These are phyloP conservation scores for Trichoderma harzianum DNA, from an alignment of 2,329 filamentous ascomycete genomes.

Conservation along the genomic window DNA sequence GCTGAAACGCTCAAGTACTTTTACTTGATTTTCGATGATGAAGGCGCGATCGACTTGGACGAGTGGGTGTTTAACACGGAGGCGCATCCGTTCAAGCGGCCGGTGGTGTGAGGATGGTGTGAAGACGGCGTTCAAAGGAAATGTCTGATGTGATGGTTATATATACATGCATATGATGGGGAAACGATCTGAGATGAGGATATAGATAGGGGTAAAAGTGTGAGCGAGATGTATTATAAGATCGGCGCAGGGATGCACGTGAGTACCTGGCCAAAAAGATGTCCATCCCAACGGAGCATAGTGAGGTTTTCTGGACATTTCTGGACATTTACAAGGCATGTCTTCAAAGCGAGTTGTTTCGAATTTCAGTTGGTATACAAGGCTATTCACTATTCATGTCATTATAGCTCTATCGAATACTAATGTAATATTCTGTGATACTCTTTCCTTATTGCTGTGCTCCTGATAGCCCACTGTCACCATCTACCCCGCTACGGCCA, in stretches of 20 bases:
- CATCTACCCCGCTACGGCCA: constrained; percentile 19
- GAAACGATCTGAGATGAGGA: neutral
- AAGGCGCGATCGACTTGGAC: constrained; percentile 62
- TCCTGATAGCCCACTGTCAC: neutral
- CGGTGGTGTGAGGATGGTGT: constrained; percentile 10
- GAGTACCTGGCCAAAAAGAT: neutral
- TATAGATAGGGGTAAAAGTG: neutral
- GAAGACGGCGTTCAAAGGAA: neutral
- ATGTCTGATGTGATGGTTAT: neutral
- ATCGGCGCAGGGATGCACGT: neutral
- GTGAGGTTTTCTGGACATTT: neutral
- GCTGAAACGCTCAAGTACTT: constrained; percentile 78
- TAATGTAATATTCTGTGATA: neutral
- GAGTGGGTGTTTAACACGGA: constrained; percentile 65
- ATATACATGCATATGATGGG: neutral
- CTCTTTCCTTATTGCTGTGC: no score
- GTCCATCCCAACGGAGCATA: neutral
- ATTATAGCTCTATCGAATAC: neutral
- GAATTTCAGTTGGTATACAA: neutral
- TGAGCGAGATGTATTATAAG: neutral
- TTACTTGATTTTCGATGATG: constrained; percentile 67
- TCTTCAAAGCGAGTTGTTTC: neutral
- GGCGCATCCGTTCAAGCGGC: constrained; percentile 47
- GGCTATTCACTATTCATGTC: neutral
- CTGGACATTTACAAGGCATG: neutral